phyloP scores from a whole-genome alignment of 345 rosid species.

The Gossypium ekmanianum region DNA sequence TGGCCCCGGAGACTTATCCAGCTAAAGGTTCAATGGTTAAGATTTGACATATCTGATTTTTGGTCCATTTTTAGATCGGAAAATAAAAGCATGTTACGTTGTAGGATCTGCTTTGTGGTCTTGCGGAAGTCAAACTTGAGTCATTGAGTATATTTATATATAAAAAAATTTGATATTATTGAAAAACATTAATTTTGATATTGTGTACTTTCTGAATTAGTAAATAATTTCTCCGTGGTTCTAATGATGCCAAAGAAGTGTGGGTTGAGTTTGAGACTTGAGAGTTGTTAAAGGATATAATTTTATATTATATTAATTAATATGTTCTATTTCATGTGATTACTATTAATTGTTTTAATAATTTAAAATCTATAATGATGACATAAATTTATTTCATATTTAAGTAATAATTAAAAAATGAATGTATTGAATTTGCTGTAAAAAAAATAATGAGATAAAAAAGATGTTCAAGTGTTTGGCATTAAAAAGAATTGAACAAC shows the following conservation, averaged over 20 bases:
- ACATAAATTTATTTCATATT: no score
- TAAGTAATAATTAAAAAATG: no score
- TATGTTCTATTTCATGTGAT: no score
- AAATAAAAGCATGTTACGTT: not conserved
- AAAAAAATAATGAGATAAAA: no score
- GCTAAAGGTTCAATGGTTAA: not conserved
- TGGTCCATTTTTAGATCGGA: not conserved
- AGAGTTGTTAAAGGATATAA: no score
- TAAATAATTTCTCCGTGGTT: not conserved
- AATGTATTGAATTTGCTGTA: no score
- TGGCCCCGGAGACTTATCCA: constrained; percentile 53
- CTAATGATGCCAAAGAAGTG: not conserved
- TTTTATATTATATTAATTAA: no score
- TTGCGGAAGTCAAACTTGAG: not conserved
- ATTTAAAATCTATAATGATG: no score
- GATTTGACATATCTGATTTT: not conserved
- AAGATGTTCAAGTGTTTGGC: no score
- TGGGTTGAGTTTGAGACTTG: not conserved
- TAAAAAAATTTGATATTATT: not conserved
- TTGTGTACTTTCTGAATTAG: not conserved
- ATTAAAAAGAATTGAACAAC: no score
- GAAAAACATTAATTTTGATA: not conserved
- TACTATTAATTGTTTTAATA: no score
- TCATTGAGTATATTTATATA: not conserved
- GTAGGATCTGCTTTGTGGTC: not conserved